phyloP scores from a whole-genome alignment of 2,329 filamentous ascomycete species.

The Phymatotrichopsis omnivora region DNA sequence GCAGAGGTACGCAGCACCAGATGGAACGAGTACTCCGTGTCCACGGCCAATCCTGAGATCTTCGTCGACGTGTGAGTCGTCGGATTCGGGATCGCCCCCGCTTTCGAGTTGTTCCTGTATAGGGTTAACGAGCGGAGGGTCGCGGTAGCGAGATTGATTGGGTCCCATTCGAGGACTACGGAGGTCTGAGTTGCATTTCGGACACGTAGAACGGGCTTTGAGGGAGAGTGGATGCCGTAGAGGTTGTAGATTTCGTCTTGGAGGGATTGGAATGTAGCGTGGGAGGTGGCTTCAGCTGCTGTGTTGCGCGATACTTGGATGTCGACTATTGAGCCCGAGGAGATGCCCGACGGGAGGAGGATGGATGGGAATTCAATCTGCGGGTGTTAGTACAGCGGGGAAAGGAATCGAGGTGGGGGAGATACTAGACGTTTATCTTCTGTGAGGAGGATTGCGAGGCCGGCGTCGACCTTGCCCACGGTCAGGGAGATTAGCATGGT shows the following conservation, averaged over 20 bases:
- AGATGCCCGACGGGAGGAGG: conserved; percentile 86
- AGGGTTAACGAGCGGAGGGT: conserved; percentile 80
- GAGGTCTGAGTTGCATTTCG: conserved; percentile 98
- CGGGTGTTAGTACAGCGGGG: conserved; percentile 3
- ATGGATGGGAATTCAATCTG: conserved; percentile 99
- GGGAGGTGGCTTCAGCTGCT: conserved; percentile 62
- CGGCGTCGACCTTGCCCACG: conserved; percentile 97
- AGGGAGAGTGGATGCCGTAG: conserved; percentile 72
- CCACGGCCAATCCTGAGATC: conserved; percentile 90
- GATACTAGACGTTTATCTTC: conserved; percentile 91
- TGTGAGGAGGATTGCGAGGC: conserved; percentile 91
- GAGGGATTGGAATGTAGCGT: conserved; percentile 68
- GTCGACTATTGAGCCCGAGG: conserved; percentile 93
- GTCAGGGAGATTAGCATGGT: conserved; percentile 93
- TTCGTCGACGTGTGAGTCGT: conserved; percentile 88
- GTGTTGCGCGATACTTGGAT: conserved; percentile 88
- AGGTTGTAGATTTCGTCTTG: conserved; percentile 79
- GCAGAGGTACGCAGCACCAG: conserved; percentile 83
- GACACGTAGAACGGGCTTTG: conserved; percentile 70
- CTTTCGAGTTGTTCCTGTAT: conserved; percentile 94
- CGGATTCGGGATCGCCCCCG: conserved; percentile 83
- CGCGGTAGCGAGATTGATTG: conserved; percentile 82
- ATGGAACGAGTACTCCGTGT: conserved; percentile 93
- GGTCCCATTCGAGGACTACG: conserved; percentile 96
- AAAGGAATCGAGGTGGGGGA: conserved; percentile 24